Conservation (phyloP, 768 basidiomycete species). For the Mycena epipterygia region DNA sequence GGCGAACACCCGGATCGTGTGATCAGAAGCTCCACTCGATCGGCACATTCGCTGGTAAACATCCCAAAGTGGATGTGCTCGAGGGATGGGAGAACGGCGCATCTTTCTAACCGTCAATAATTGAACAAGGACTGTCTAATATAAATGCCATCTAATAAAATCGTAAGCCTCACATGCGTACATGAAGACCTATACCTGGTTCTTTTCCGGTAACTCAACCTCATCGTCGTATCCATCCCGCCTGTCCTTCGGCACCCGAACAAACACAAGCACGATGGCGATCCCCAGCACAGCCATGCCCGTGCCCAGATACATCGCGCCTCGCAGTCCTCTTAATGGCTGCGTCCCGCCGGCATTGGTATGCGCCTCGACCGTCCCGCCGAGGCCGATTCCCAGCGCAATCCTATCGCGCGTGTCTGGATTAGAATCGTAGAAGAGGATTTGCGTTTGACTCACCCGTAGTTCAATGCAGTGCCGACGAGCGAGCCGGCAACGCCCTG, state of each 20-base stretch:
- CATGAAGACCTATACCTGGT: too few species aligned
- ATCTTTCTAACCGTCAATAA: too few species aligned
- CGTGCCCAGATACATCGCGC: slow-evolving; percentile 12
- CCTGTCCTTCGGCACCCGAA: slow-evolving; percentile 12
- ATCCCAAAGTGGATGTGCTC: not conserved
- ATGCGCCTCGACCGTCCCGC: slow-evolving; percentile 17
- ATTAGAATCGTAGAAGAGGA: too few species aligned
- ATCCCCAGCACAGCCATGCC: slow-evolving; percentile 16
- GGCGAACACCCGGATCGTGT: not conserved
- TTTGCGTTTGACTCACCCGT: slow-evolving; percentile 9
- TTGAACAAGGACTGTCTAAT: too few species aligned
- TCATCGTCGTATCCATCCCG: slow-evolving; percentile 18
- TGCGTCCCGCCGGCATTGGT: slow-evolving; percentile 4
- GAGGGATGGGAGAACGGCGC: not conserved
- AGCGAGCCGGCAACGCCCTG: slow-evolving; percentile 19
- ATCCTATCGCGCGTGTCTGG: not conserved
- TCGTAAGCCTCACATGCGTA: too few species aligned
- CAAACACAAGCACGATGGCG: not conserved
- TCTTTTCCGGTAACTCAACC: not conserved
- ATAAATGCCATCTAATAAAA: too few species aligned
- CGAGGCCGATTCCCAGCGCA: slow-evolving; percentile 15
- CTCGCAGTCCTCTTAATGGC: not conserved
- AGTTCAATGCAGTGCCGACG: slow-evolving; percentile 16
- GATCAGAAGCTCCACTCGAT: not conserved
- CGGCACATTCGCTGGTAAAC: not conserved